phyloP scores from a whole-genome alignment of 2,329 filamentous ascomycete species.

The Talaromyces albobiverticillius region DNA sequence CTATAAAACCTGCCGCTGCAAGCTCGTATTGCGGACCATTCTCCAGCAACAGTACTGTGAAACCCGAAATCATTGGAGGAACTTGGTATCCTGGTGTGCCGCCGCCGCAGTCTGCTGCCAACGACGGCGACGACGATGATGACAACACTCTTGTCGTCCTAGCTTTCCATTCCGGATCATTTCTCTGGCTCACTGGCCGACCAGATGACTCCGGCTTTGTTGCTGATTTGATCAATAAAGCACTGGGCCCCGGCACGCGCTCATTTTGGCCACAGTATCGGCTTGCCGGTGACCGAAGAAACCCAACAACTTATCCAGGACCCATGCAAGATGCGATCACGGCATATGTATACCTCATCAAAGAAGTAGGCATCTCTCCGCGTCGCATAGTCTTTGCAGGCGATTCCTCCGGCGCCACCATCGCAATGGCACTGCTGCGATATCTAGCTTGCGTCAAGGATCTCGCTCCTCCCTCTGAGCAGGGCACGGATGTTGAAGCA shows the following conservation, averaged over 20 bases:
- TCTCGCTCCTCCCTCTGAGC: background rate
- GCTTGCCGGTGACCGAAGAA: background rate
- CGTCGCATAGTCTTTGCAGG: constrained; percentile 21
- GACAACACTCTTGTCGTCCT: background rate
- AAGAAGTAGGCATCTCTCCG: constrained; percentile 19
- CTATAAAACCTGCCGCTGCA: background rate
- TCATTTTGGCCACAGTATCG: constrained; percentile 6
- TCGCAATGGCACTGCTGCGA: constrained; percentile 20
- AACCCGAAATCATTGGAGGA: constrained; percentile 2
- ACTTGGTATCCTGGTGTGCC: constrained; percentile 10
- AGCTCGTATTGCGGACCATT: background rate
- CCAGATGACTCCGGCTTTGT: background rate
- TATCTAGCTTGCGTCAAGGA: constrained; percentile 12
- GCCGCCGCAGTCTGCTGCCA: background rate
- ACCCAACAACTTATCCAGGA: constrained; percentile 17
- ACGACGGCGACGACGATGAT: background rate
- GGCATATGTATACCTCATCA: constrained; percentile 21
- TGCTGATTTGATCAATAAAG: background rate
- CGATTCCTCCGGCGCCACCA: constrained; percentile 22
- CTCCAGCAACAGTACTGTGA: background rate
- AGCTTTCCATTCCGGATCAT: constrained; percentile 10
- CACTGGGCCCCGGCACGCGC: background rate
- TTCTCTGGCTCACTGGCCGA: constrained; percentile 6
- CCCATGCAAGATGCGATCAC: constrained; percentile 25
- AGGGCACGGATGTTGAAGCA: background rate